A percentile compares a stretch with the other conserved stretches of the same genome.
phyloP scores from a whole-genome alignment of 768 basidiomycete genomes.

The Boletus huronensis region DNA sequence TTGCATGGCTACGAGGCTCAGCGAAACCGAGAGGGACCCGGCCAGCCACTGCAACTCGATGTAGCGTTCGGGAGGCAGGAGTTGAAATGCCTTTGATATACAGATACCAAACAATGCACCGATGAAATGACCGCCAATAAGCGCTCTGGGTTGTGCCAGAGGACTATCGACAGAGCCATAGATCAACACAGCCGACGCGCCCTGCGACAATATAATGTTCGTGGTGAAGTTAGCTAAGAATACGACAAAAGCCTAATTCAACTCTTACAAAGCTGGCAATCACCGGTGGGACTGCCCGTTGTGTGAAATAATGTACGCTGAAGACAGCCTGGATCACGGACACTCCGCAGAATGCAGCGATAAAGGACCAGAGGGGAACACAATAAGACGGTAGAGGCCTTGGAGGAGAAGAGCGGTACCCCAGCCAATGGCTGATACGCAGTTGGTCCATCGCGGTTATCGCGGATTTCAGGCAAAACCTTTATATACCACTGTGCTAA shows the following conservation, averaged over 20 bases:
- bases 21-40: slow-evolving; percentile 37
- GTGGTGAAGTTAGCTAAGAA: not conserved
- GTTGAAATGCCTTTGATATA: slow-evolving; percentile 49
- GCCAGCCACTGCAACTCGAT: slow-evolving; percentile 43
- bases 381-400: slow-evolving; percentile 3
- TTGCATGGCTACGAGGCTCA: slow-evolving; percentile 47
- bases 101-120: slow-evolving; percentile 45
- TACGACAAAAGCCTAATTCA: not conserved
- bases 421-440: slow-evolving; percentile 11
- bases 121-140: slow-evolving; percentile 42
- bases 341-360: slow-evolving; percentile 50
- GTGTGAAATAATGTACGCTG: slow-evolving; percentile 45
- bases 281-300: slow-evolving; percentile 37
- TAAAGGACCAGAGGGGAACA: slow-evolving; percentile 43
- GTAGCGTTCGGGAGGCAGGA: slow-evolving; percentile 43
- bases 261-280: slow-evolving; percentile 22
- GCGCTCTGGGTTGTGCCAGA: slow-evolving; percentile 49
- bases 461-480: too few species aligned
- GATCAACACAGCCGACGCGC: slow-evolving; percentile 52
- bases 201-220: slow-evolving; percentile 33
- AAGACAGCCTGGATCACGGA: slow-evolving; percentile 50
- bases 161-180: slow-evolving; percentile 53
- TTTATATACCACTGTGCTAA: too few species aligned
- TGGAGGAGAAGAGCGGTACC: slow-evolving; percentile 8
- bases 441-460: not conserved